These are phyloP conservation scores for Schrenkiella parvula DNA, from an alignment of 345 rosid genomes.

Conservation along the genomic window DNA sequence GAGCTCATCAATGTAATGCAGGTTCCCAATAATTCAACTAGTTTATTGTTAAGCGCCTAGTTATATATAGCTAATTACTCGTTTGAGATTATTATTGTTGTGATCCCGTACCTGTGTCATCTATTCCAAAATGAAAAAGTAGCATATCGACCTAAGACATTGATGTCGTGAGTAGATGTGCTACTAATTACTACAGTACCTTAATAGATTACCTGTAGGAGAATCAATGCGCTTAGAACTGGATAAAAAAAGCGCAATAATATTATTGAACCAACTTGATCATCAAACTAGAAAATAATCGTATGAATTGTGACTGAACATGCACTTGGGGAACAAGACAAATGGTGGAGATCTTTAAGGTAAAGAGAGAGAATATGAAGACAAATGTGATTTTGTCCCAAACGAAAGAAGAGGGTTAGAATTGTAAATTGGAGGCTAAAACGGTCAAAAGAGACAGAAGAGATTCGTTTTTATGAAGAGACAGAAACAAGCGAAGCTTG, in stretches of 20 bases:
- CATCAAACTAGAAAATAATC: neutral
- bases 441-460: conserved; percentile 30
- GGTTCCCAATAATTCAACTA: conserved; percentile 17
- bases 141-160: conserved; percentile 13
- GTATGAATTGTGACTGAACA: neutral
- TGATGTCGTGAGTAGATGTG: conserved; percentile 3
- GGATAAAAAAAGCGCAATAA: too few relatives aligned
- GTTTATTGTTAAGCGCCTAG: neutral
- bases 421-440: neutral
- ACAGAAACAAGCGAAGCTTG: conserved; percentile 27
- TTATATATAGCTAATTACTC: neutral
- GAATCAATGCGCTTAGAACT: conserved; percentile 7
- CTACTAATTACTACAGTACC: neutral
- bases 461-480: conserved; percentile 28
- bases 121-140: neutral
- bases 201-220: neutral
- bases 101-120: neutral
- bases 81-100: neutral
- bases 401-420: neutral
- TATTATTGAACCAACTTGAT: neutral
- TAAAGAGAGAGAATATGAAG: neutral
- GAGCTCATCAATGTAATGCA: conserved; percentile 11
- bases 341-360: neutral
- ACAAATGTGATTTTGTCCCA: neutral
- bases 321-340: conserved; percentile 17